Evolutionary conservation across 1,284 basidiomycete species (phyloP), one percentile per base, ranked within the genome.

Genomic region (Anthracocystis panici-leucophaei): DNA sequence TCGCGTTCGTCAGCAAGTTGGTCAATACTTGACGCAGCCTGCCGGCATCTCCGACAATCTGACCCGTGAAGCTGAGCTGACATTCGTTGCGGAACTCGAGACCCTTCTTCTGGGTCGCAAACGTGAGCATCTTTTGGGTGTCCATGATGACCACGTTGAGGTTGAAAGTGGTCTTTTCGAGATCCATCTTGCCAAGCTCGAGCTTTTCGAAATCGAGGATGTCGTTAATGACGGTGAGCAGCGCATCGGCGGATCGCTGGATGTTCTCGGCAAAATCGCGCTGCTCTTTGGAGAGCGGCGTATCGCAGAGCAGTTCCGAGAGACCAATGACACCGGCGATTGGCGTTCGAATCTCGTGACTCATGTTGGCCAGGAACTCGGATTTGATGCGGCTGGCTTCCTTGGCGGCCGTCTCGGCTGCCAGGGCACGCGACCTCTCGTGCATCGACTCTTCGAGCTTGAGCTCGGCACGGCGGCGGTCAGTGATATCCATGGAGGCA

Each of bases 361-460:
- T 86, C 78, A 85, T 82, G 82, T 84, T 68, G 78, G 84, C 57
- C 79, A 87, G 35, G 80, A 84, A 71, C 79, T 85, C 61, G 75
- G 87, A 77, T 84, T 87, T 86, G 86, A 88, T 82, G 86, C 87
- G 69, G 87, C 87, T 83, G 85, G 87, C 86, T 86, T 88, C 88
- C 87, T 88, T 69, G 82, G 85, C 85, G 2, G 85, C 85, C 0
- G 80, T 81, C 61, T 86, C 85, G 18, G 82, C 81, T 3, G 85
- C 85, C 20, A 83, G 77, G 1, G 85, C 79, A 9, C 78, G 67
- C 16, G 81, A 77, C 35, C 80, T 75, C 76, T 86, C 84, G 53
- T 84, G 76, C 61, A 82, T 74, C 25, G 79, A 80, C 51, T 84
- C 70, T 46, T 80, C 77, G 31, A 86, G 76, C 45, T 77, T 79